phyloP scores from a whole-genome alignment of 139 green algal genomes.

The Volvox africanus region DNA sequence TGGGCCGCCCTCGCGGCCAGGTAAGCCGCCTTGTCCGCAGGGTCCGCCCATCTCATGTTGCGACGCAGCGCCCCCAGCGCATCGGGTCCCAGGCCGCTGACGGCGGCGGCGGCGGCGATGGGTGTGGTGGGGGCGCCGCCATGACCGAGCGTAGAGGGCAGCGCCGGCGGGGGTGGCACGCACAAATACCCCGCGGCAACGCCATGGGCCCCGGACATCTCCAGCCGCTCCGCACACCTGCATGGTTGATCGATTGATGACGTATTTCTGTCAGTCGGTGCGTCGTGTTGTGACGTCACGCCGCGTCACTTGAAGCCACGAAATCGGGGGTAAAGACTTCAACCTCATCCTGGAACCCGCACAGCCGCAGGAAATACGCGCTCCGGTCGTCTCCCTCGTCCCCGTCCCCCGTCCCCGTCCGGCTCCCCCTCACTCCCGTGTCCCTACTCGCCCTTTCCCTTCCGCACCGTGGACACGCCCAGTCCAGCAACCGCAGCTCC shows the following conservation, averaged over 20 bases:
- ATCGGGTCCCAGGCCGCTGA: not conserved
- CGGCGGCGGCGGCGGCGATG: no score
- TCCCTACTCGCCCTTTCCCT: no score
- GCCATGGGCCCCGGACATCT: not conserved
- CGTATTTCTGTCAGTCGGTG: no score
- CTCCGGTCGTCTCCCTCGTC: no score
- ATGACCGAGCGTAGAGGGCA: not conserved
- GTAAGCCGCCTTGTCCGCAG: conserved; percentile 2
- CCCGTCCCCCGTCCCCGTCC: not conserved
- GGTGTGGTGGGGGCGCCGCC: not conserved
- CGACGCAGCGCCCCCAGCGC: not conserved
- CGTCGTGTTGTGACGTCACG: no score
- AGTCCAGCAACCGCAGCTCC: conserved; percentile 60
- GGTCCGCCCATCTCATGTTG: not conserved
- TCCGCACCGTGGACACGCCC: conserved; percentile 57
- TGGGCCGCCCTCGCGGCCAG: conserved; percentile 17
- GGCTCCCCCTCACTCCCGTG: not conserved
- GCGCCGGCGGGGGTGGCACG: not conserved
- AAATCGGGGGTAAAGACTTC: no score
- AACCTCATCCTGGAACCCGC: no score
- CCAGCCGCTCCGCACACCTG: conserved; percentile 2
- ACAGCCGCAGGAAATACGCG: no score
- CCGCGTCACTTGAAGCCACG: no score
- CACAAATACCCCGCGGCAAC: not conserved
- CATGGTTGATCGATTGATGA: not conserved